Evolutionary conservation across 75 land plant species (phyloP).

Genomic region (Sequoia sempervirens): DNA sequence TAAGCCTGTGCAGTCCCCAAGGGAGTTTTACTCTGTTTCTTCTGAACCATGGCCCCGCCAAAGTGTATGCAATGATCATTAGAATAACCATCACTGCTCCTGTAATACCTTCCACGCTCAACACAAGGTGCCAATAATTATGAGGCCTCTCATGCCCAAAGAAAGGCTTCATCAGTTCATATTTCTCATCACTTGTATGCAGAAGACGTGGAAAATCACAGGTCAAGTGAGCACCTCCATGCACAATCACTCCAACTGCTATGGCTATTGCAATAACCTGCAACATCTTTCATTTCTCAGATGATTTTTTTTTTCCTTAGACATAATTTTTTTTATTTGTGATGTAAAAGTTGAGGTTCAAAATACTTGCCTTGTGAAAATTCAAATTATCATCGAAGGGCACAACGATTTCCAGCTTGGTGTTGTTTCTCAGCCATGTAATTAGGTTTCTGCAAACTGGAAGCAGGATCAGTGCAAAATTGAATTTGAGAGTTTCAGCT

Average conservation of each 20-base stretch:
- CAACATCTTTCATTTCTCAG: not conserved
- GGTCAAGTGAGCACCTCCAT: conserved; percentile 16
- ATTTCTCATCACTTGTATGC: conserved; percentile 1
- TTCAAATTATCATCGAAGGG: conserved; percentile 22
- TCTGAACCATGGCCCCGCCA: conserved; percentile 19
- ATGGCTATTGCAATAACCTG: conserved; percentile 22
- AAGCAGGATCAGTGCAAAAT: conserved; percentile 14
- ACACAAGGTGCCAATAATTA: conserved; percentile 11
- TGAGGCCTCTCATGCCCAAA: conserved; percentile 17
- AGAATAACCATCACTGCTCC: conserved; percentile 24
- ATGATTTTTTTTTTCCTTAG: not conserved
- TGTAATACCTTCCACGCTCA: conserved; percentile 15
- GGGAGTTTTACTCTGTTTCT: conserved; percentile 22
- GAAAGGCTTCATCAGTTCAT: conserved; percentile 5
- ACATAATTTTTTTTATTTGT: not conserved
- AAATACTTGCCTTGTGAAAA: conserved; percentile 14
- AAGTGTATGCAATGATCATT: conserved; percentile 20
- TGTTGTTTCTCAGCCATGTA: conserved; percentile 23
- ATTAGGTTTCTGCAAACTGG: conserved; percentile 2
- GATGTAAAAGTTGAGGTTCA: not conserved
- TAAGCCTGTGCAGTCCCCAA: conserved; percentile 26
- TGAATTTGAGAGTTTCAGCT: conserved; percentile 24
- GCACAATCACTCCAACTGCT: conserved; percentile 17
- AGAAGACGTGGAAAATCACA: conserved; percentile 26
- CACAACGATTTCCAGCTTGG: conserved; percentile 6